Percentiles rank a stretch among this genome's conserved stretches.
These are phyloP conservation scores for Fagopyrum tataricum DNA, from an alignment of 148 eudicot genomes.

Conservation along the genomic window DNA sequence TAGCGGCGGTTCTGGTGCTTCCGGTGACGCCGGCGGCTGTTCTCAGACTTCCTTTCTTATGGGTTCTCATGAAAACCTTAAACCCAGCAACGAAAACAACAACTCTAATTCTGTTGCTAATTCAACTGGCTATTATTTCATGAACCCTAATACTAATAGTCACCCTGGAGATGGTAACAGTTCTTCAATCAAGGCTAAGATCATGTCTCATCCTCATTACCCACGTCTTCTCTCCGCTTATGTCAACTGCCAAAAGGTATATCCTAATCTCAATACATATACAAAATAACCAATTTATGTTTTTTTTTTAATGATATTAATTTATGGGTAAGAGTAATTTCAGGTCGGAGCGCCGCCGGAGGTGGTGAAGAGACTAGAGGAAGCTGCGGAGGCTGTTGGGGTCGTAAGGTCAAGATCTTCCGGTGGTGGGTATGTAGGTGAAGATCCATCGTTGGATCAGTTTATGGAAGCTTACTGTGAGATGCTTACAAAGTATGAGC, in stretches of 20 bases:
- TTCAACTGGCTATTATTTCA: conserved; percentile 11
- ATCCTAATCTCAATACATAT: neutral
- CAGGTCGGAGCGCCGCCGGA: conserved; percentile 98
- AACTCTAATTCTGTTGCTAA: neutral
- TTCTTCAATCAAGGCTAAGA: conserved; percentile 56
- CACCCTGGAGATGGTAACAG: conserved; percentile 12
- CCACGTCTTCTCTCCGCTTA: conserved; percentile 76
- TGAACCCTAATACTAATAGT: neutral
- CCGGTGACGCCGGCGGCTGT: neutral
- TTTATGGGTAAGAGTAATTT: neutral
- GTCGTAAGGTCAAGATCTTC: conserved; percentile 12
- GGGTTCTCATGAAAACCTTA: neutral
- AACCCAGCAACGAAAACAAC: neutral
- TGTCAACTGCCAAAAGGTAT: conserved; percentile 74
- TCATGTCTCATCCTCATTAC: conserved; percentile 90
- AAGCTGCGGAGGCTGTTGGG: conserved; percentile 35
- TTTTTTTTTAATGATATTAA: neutral
- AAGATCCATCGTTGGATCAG: conserved; percentile 91
- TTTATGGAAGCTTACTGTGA: conserved; percentile 99
- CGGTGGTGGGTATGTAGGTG: conserved; percentile 34
- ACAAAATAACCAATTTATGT: neutral
- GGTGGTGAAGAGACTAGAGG: conserved; percentile 85
- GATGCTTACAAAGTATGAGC: conserved; percentile 86
- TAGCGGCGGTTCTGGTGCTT: neutral
- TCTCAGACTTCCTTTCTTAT: neutral